Percentiles rank a stretch among this genome's conserved stretches.
These are phyloP conservation scores for Heritiera fomes DNA, from an alignment of 345 rosid genomes.

Conservation along the genomic window DNA sequence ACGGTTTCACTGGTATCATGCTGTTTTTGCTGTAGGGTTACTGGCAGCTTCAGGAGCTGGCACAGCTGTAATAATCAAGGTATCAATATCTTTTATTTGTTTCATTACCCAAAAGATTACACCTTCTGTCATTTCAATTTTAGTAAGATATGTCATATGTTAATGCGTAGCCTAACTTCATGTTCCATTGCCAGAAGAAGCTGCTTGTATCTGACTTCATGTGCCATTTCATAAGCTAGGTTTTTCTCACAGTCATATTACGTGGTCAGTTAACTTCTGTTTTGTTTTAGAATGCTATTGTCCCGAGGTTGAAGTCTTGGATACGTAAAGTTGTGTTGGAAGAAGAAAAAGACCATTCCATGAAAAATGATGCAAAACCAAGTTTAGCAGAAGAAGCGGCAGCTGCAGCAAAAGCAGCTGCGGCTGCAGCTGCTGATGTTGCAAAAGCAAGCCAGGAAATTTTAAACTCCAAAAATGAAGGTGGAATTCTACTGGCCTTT, in stretches of 20 bases:
- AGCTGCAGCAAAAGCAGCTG: slow-evolving; percentile 90
- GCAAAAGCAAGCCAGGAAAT: slow-evolving; percentile 89
- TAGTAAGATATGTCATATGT: neutral
- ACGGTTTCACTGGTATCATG: slow-evolving; percentile 85
- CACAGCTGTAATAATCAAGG: slow-evolving; percentile 79
- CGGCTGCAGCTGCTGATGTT: slow-evolving; percentile 86
- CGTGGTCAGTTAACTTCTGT: slow-evolving; percentile 21
- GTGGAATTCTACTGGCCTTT: slow-evolving; percentile 31
- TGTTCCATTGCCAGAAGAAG: neutral
- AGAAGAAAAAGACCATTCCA: slow-evolving; percentile 60
- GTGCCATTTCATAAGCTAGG: neutral
- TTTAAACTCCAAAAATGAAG: slow-evolving; percentile 67
- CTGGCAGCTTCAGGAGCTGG: slow-evolving; percentile 91
- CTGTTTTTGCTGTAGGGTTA: slow-evolving; percentile 67
- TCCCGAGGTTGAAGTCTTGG: slow-evolving; percentile 89
- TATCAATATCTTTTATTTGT: slow-evolving; percentile 21
- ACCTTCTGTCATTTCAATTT: neutral
- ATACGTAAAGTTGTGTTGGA: slow-evolving; percentile 72
- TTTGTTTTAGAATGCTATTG: slow-evolving; percentile 64
- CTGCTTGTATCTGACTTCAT: slow-evolving; percentile 9
- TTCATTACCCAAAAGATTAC: too few species aligned
- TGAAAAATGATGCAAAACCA: slow-evolving; percentile 54
- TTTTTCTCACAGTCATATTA: slow-evolving; percentile 2
- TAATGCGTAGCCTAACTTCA: slow-evolving; percentile 16
- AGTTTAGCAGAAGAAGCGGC: slow-evolving; percentile 89